Conservation (phyloP, 1,284 basidiomycete species). For the Austroboletus novae-zelandiae region DNA sequence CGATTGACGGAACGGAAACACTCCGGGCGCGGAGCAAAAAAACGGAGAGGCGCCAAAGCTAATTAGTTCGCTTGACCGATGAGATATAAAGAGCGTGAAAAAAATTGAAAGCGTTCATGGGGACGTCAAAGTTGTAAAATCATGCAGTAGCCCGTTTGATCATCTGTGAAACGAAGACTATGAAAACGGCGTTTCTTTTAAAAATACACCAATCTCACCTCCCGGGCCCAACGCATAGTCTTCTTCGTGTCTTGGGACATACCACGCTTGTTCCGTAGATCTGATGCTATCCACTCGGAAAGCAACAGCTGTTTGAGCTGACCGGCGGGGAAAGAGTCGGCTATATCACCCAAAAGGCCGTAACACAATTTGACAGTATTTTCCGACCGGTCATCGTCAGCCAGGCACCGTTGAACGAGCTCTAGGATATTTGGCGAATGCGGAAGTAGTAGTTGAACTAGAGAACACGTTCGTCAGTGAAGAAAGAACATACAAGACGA, state of each 20-base stretch:
- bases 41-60: conserved; percentile 20
- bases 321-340: conserved; percentile 79
- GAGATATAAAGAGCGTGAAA: conserved; percentile 26
- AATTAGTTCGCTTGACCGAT: conserved; percentile 45
- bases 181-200: background rate
- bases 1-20: conserved; percentile 34
- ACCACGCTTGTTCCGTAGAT: conserved; percentile 71
- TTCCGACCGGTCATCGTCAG: conserved; percentile 86
- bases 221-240: conserved; percentile 80
- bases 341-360: conserved; percentile 91
- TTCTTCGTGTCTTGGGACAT: conserved; percentile 71
- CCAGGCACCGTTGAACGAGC: conserved; percentile 78
- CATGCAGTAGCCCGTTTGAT: conserved; percentile 69
- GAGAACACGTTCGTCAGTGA: conserved; percentile 4
- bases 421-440: conserved; percentile 79
- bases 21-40: conserved; percentile 23
- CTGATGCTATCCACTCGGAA: conserved; percentile 78
- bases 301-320: conserved; percentile 81
- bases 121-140: conserved; percentile 18
- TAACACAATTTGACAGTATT: conserved; percentile 72
- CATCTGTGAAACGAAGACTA: conserved; percentile 45
- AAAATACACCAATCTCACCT: conserved; percentile 47
- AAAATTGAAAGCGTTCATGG: conserved; percentile 22
- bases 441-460: conserved; percentile 67
- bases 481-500: background rate